Percentiles rank a stretch among this genome's conserved stretches.
Evolutionary conservation across 1,139 yeast species (phyloP).

Genomic region (Lodderomyces parapsilosis): DNA sequence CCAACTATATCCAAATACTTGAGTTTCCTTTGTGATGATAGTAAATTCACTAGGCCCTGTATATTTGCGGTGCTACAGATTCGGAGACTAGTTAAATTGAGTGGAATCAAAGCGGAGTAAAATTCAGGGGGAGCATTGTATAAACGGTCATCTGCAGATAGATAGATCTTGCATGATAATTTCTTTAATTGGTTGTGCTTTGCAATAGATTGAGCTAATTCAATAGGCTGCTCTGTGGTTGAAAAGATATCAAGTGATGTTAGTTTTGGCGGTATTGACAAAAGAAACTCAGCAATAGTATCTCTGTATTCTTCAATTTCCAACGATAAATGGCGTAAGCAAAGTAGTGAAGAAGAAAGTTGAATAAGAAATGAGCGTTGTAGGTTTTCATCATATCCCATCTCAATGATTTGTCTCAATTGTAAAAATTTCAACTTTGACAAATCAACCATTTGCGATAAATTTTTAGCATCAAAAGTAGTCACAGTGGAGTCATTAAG

Average conservation of each 20-base stretch:
- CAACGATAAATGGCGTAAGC: conserved; percentile 30
- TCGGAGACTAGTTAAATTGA: conserved; percentile 35
- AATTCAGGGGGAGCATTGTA: conserved; percentile 18
- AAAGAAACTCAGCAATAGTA: conserved; percentile 40
- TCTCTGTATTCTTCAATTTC: conserved; percentile 50
- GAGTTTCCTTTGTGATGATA: conserved; percentile 28
- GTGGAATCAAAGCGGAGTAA: conserved; percentile 15
- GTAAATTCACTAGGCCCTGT: conserved; percentile 24
- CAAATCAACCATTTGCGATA: conserved; percentile 23
- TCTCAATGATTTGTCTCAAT: conserved; percentile 29
- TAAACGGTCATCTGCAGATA: conserved; percentile 22
- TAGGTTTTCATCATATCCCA: neutral
- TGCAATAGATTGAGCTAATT: neutral
- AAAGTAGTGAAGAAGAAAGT: conserved; percentile 30
- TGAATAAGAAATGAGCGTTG: conserved; percentile 15
- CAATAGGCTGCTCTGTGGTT: neutral
- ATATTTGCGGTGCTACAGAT: conserved; percentile 36
- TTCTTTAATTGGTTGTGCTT: conserved; percentile 15
- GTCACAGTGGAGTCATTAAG: conserved; percentile 28
- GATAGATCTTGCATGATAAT: conserved; percentile 43
- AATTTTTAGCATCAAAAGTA: conserved; percentile 22
- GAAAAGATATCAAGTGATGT: conserved; percentile 16
- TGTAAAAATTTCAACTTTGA: conserved; percentile 21
- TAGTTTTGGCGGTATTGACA: conserved; percentile 18
- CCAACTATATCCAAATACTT: conserved; percentile 49